A percentile compares a stretch with the other conserved stretches of the same genome.
These are phyloP conservation scores for Pochonia chlamydosporia DNA, from an alignment of 2,329 filamentous ascomycete genomes.

Conservation along the genomic window DNA sequence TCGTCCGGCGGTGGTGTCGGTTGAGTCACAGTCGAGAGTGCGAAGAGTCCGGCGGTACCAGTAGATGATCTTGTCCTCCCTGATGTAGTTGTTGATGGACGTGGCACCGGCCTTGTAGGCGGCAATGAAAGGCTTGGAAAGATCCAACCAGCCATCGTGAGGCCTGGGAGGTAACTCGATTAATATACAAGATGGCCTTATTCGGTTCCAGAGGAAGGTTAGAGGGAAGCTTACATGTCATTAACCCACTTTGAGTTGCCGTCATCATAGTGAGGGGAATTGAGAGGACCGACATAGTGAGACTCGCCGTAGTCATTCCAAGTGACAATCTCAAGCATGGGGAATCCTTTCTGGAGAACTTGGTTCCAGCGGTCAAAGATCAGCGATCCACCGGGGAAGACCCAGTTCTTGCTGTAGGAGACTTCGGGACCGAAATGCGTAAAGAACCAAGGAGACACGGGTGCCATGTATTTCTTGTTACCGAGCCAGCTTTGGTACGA, in stretches of 20 bases:
- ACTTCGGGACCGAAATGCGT: constrained; percentile 41
- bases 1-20: constrained; percentile 40
- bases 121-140: no score
- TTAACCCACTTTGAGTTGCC: constrained; percentile 43
- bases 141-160: no score
- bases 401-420: constrained; percentile 46
- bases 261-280: constrained; percentile 34
- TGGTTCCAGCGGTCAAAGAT: constrained; percentile 54
- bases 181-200: no score
- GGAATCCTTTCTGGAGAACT: constrained; percentile 36
- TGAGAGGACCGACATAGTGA: constrained; percentile 46
- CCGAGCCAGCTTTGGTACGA: constrained; percentile 28
- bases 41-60: constrained; percentile 49
- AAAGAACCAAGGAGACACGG: constrained; percentile 38
- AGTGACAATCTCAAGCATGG: constrained; percentile 42
- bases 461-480: constrained; percentile 43
- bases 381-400: constrained; percentile 53
- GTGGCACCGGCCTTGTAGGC: constrained; percentile 34
- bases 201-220: no score
- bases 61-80: constrained; percentile 44
- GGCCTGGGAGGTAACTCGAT: constrained; percentile 1
- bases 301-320: constrained; percentile 48
- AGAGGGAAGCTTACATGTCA: constrained; percentile 31
- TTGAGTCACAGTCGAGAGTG: constrained; percentile 41
- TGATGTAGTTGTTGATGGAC: constrained; percentile 34